Evolutionary conservation across 805 yeast species (phyloP).

Genomic region (Myxozyma sirexii): DNA sequence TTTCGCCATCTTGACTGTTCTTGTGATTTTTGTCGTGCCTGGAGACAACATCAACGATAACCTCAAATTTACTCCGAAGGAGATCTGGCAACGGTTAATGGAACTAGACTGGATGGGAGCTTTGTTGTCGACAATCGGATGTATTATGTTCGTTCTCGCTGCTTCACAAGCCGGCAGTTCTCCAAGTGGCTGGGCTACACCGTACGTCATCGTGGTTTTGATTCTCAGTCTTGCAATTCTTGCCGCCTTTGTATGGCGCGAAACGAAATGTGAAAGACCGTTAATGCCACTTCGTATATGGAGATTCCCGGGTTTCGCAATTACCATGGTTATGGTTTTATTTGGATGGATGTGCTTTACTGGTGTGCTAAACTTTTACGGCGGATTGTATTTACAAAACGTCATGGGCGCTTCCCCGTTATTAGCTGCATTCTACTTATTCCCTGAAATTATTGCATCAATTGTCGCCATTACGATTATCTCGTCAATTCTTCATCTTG

Average conservation of each 20-base stretch:
- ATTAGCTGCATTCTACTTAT: conserved; percentile 49
- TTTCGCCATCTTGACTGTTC: conserved; percentile 40
- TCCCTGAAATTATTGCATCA: conserved; percentile 51
- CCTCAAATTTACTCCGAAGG: neutral
- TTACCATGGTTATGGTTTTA: conserved; percentile 46
- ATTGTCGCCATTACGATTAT: conserved; percentile 46
- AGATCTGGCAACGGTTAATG: conserved; percentile 5
- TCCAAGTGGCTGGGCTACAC: conserved; percentile 49
- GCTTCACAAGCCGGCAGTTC: conserved; percentile 50
- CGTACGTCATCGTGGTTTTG: conserved; percentile 50
- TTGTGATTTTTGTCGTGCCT: conserved; percentile 44
- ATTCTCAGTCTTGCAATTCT: conserved; percentile 46
- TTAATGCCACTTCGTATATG: conserved; percentile 53
- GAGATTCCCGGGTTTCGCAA: conserved; percentile 46
- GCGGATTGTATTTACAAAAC: conserved; percentile 50
- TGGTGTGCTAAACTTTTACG: conserved; percentile 48
- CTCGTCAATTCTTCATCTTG: conserved; percentile 52
- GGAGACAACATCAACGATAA: conserved; percentile 39
- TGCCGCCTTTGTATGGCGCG: conserved; percentile 46
- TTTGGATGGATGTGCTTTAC: conserved; percentile 50
- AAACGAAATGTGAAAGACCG: conserved; percentile 46
- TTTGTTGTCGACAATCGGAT: conserved; percentile 46
- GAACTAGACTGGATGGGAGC: conserved; percentile 51
- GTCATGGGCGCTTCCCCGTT: conserved; percentile 46
- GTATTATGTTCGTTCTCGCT: conserved; percentile 50